Percentiles rank a stretch among this genome's conserved stretches.
Evolutionary conservation across 139 green algal species (phyloP).

Genomic region (Chlamydomonas sp.): DNA sequence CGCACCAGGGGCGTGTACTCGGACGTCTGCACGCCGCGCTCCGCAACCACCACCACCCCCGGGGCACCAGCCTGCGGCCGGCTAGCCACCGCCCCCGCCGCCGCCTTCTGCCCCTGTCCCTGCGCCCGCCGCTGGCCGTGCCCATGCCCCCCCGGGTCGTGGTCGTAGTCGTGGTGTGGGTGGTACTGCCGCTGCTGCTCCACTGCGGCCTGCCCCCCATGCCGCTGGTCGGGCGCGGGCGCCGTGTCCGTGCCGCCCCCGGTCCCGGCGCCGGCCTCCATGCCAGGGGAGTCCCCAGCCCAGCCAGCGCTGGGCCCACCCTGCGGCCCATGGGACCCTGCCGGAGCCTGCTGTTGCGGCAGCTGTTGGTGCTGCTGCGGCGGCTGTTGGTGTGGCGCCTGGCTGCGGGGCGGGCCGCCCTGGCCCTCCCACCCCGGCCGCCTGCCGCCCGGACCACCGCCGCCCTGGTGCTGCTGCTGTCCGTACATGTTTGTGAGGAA

Average conservation of each 20-base stretch:
- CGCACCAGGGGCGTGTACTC: slow-evolving; percentile 30
- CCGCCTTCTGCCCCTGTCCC: slow-evolving; percentile 11
- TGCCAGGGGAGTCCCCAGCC: too few species aligned
- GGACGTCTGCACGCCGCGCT: slow-evolving; percentile 52
- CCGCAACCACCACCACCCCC: slow-evolving; percentile 22
- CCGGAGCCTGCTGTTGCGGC: not conserved
- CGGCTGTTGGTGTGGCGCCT: not conserved
- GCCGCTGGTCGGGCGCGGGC: slow-evolving; percentile 6
- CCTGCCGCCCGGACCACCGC: not conserved
- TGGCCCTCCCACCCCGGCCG: not conserved
- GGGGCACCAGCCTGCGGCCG: not conserved
- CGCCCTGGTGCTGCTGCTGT: slow-evolving; percentile 20
- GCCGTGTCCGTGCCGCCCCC: not conserved
- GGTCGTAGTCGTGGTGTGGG: not conserved
- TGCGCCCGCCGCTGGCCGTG: not conserved
- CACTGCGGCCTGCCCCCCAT: slow-evolving; percentile 14
- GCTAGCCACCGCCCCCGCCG: not conserved
- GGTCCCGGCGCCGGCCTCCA: not conserved
- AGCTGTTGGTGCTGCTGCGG: not conserved
- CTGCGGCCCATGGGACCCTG: not conserved
- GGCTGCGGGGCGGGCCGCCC: too few species aligned
- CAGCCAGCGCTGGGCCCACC: too few species aligned
- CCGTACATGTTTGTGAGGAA: too few species aligned
- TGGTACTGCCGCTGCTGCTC: slow-evolving; percentile 15
- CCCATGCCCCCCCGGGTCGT: not conserved